Conservation (phyloP, 768 basidiomycete species). For the Leucocoprinus sp. region DNA sequence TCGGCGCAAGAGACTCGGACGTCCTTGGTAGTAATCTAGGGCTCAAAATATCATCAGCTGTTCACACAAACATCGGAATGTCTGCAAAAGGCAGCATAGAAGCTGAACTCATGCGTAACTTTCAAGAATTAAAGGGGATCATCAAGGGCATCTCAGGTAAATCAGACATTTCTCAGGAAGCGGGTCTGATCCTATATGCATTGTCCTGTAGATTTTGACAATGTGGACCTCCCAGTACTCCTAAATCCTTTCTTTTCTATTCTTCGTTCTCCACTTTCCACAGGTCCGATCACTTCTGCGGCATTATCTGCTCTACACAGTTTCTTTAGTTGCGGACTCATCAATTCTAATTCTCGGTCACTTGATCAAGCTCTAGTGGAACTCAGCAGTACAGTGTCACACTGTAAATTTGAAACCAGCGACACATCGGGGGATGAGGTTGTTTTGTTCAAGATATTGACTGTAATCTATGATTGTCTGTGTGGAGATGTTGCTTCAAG, state of each 20-base stretch:
- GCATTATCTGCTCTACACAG: slow-evolving; percentile 83
- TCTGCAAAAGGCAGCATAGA: slow-evolving; percentile 54
- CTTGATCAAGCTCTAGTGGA: slow-evolving; percentile 68
- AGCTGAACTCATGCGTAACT: slow-evolving; percentile 82
- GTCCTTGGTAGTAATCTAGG: slow-evolving; percentile 69
- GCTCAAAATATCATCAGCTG: slow-evolving; percentile 52
- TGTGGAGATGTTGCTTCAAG: slow-evolving; percentile 58
- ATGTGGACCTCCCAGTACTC: slow-evolving; percentile 51
- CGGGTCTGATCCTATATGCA: slow-evolving; percentile 1
- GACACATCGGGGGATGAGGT: slow-evolving; percentile 98
- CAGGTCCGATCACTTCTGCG: slow-evolving; percentile 95
- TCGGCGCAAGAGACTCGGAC: slow-evolving; percentile 55
- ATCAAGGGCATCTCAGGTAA: slow-evolving; percentile 63
- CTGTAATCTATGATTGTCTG: slow-evolving; percentile 80
- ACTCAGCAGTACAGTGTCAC: slow-evolving; percentile 83
- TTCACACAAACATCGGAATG: slow-evolving; percentile 27
- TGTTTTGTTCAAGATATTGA: slow-evolving; percentile 85
- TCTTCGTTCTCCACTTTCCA: slow-evolving; percentile 88
- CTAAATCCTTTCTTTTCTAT: slow-evolving; percentile 88
- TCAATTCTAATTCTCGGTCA: slow-evolving; percentile 45
- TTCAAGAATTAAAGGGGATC: slow-evolving; percentile 74
- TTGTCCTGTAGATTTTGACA: slow-evolving; percentile 43
- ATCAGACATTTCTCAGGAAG: neutral
- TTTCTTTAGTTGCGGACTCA: slow-evolving; percentile 75
- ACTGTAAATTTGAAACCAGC: slow-evolving; percentile 97